Conservation (phyloP, 1,284 basidiomycete species). For the Heliocybe sulcata region DNA sequence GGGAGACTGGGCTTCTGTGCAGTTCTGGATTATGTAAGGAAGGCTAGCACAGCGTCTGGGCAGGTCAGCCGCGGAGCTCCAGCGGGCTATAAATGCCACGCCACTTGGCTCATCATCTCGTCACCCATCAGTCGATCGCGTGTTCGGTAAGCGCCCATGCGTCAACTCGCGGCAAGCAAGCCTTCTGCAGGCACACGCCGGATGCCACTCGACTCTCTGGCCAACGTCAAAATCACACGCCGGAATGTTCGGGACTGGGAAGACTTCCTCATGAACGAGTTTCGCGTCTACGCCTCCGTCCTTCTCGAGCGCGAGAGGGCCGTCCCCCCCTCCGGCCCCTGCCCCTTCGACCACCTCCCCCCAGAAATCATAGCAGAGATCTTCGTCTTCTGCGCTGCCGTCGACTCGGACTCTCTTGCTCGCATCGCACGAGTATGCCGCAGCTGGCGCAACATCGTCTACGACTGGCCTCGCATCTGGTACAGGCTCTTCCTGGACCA, state of each 20-base stretch:
- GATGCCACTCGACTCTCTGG: not conserved
- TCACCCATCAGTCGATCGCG: not conserved
- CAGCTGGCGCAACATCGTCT: slow-evolving; percentile 44
- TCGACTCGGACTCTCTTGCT: slow-evolving; percentile 37
- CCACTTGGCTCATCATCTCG: not conserved
- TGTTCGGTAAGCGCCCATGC: not conserved
- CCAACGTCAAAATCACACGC: too few species aligned
- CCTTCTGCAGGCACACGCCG: not conserved
- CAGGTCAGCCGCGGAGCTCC: not conserved
- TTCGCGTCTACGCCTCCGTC: too few species aligned
- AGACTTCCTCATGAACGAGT: too few species aligned
- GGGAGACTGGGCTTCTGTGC: slow-evolving; percentile 20
- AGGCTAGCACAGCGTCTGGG: not conserved
- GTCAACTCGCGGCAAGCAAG: too few species aligned
- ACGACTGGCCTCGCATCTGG: slow-evolving; percentile 51
- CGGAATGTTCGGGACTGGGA: too few species aligned
- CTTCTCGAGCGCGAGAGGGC: not conserved
- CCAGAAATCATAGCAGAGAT: slow-evolving; percentile 58
- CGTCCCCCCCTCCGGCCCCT: not conserved
- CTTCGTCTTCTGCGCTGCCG: slow-evolving; percentile 38
- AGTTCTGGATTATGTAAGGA: slow-evolving; percentile 24
- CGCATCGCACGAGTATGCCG: slow-evolving; percentile 43
- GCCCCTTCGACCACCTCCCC: slow-evolving; percentile 33
- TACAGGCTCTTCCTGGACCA: slow-evolving; percentile 45
- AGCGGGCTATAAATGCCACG: not conserved